phyloP scores from a whole-genome alignment of 2,329 filamentous ascomycete species.

The Aspergillus viridinutans region DNA sequence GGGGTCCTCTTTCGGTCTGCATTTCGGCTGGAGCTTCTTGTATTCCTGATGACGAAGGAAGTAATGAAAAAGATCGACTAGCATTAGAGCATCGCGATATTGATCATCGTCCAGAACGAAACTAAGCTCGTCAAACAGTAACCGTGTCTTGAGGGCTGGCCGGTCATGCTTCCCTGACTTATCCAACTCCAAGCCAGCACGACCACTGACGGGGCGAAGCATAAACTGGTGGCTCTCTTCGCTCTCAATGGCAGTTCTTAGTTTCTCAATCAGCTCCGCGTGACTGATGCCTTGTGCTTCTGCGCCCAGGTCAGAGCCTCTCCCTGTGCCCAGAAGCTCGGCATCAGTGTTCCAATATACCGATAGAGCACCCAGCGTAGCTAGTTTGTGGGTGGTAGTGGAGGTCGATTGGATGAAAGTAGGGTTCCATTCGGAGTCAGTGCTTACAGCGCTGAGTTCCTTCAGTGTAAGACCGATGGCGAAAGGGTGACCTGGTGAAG shows the following conservation, averaged over 20 bases:
- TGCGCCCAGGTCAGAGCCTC: constrained; percentile 60
- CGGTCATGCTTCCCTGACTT: constrained; percentile 77
- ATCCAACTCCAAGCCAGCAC: constrained; percentile 90
- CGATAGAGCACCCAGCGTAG: constrained; percentile 80
- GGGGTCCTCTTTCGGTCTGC: constrained; percentile 79
- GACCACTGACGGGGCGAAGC: constrained; percentile 88
- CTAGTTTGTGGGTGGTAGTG: constrained; percentile 84
- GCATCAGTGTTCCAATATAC: constrained; percentile 99
- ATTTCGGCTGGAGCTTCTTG: constrained; percentile 84
- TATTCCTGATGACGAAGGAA: constrained; percentile 98
- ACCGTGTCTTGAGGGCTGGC: constrained; percentile 82
- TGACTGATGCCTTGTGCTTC: constrained; percentile 61
- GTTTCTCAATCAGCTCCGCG: constrained; percentile 69
- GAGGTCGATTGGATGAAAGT: constrained; percentile 90
- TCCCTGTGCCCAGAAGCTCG: constrained; percentile 73
- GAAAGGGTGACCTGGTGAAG: constrained; percentile 90
- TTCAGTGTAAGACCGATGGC: constrained; percentile 87
- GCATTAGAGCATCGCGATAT: constrained; percentile 95
- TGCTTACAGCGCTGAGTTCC: constrained; percentile 96
- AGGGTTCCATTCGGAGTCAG: constrained; percentile 89
- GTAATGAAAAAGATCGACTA: constrained; percentile 97
- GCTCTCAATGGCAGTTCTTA: constrained; percentile 75
- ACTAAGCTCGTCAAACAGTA: constrained; percentile 95
- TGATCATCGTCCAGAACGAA: constrained; percentile 97
- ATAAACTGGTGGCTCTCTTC: constrained; percentile 85